phyloP scores from a whole-genome alignment of 2,329 filamentous ascomycete genomes.

The Hypoxylon sp. region DNA sequence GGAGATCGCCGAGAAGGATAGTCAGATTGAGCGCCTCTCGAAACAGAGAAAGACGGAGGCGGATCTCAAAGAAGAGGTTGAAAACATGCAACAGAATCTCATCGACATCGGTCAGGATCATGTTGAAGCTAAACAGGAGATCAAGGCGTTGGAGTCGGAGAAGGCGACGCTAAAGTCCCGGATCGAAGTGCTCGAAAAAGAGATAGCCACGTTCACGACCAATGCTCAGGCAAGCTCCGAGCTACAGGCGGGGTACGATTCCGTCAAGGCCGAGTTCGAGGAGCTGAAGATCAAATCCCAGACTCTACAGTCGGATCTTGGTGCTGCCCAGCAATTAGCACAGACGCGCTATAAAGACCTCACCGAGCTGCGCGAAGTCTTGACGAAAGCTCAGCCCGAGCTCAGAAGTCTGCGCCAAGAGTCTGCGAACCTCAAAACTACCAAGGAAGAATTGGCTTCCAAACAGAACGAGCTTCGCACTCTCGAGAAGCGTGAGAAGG shows the following conservation, averaged over 20 bases:
- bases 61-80: constrained; percentile 83
- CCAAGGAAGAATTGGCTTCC: constrained; percentile 75
- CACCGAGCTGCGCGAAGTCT: constrained; percentile 76
- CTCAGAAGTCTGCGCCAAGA: constrained; percentile 81
- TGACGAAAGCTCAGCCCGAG: constrained; percentile 88
- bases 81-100: constrained; percentile 81
- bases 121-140: constrained; percentile 80
- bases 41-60: constrained; percentile 78
- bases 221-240: constrained; percentile 57
- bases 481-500: constrained; percentile 84
- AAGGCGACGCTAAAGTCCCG: constrained; percentile 70
- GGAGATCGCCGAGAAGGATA: constrained; percentile 70
- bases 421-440: constrained; percentile 73
- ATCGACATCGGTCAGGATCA: constrained; percentile 82
- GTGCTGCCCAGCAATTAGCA: constrained; percentile 84
- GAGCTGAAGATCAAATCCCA: constrained; percentile 74
- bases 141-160: constrained; percentile 74
- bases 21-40: constrained; percentile 74
- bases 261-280: constrained; percentile 64
- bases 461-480: constrained; percentile 69
- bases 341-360: constrained; percentile 89
- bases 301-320: constrained; percentile 81
- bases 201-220: constrained; percentile 59
- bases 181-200: constrained; percentile 74
- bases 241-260: constrained; percentile 67